phyloP scores from a whole-genome alignment of 129 eudicot genomes.

The Pittosporum tobira region DNA sequence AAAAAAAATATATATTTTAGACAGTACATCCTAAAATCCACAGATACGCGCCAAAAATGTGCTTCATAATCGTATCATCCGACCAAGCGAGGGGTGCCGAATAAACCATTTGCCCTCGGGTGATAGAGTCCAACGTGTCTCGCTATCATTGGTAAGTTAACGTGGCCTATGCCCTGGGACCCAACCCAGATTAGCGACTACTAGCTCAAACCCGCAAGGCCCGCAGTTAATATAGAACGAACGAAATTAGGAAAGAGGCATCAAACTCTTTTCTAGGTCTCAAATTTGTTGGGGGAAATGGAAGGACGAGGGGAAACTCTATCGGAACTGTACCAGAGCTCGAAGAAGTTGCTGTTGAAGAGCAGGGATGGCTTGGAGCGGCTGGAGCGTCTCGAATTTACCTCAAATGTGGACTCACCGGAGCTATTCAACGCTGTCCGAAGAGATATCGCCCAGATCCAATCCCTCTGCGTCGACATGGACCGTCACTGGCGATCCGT shows the following conservation, averaged over 20 bases:
- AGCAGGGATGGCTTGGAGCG: constrained; percentile 67
- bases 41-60: too few species aligned
- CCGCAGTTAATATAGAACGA: too few species aligned
- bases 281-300: constrained; percentile 32
- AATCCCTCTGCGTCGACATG: constrained; percentile 66
- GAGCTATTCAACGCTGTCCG: constrained; percentile 37
- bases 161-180: background rate
- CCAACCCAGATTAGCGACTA: background rate
- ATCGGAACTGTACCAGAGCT: constrained; percentile 72
- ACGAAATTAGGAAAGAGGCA: too few species aligned
- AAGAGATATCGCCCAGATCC: constrained; percentile 64
- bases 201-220: background rate
- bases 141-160: background rate
- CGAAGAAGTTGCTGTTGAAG: constrained; percentile 57
- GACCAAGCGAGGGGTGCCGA: too few species aligned
- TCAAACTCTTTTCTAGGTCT: too few species aligned
- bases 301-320: constrained; percentile 49
- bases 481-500: constrained; percentile 86
- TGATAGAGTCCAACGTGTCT: background rate
- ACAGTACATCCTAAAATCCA: too few species aligned
- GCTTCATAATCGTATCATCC: too few species aligned
- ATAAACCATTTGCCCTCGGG: too few species aligned
- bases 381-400: constrained; percentile 69
- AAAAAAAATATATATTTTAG: too few species aligned
- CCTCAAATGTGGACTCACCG: constrained; percentile 41